Evolutionary conservation across 371 early-diverging fungal species (phyloP), one percentile per base, ranked within the genome.

Genomic region (Choanephora cucurbitarum): DNA sequence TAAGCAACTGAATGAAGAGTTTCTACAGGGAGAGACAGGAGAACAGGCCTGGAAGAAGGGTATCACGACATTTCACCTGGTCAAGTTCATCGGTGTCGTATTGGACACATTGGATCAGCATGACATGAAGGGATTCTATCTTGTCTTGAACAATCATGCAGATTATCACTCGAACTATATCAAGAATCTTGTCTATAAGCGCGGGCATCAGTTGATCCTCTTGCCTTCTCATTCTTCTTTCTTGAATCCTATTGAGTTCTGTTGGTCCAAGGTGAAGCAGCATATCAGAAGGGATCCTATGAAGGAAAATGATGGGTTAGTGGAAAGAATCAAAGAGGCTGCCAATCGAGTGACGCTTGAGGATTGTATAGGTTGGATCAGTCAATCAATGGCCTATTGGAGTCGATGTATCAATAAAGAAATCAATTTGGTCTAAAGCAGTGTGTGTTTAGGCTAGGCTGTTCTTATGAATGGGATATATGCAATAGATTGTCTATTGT

Each of bases 191-290:
- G 37, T 37, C 4, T 3, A 14, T 3, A 37, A 37, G 37, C 49
- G 49, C 17, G 49, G 49, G 3, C 34, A 49, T 15, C 33, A 51
- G n/a, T 41, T 39, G 10, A n/a, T 49, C 3, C 37, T 49, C 11
- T 11, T 49, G 23, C 50, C 50, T 14, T 23, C 22, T 21, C 37
- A 49, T 37, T 37, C 40, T 10, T 19, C 39, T 11, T 37, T 39
- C n/a, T 23, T 49, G 3, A 49, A 49, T 37, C 37, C 34, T 18
- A 49, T 49, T 8, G 49, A 49, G 33, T 18, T 33, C 6, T 49
- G 49, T 15, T 49, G 50, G 50, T 43, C 43, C 21, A n/a, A 43
- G 44, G 21, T 44, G 19, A 44, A 19, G 19, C n/a, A 10, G 18
- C 44, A 19, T 44, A 21, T 44, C 21, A n/a, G 21, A n/a, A n/a